Evolutionary conservation across 176 grass and related monocot species (phyloP).

Genomic region (Carex myosuroides): DNA sequence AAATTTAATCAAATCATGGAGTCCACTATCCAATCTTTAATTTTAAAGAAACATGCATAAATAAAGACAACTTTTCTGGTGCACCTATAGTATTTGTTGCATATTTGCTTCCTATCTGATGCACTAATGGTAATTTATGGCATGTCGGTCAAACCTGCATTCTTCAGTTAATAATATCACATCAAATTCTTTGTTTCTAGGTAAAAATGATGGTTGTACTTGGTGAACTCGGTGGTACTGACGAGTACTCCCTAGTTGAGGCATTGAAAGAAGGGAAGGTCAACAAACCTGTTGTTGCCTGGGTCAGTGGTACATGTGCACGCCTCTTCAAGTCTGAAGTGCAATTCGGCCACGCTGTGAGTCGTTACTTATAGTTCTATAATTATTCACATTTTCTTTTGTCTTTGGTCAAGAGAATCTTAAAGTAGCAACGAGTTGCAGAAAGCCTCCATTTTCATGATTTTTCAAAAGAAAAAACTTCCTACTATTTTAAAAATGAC

Average conservation of each 20-base stretch:
- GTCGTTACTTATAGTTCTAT: conserved; percentile 14
- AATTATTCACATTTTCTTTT: not conserved
- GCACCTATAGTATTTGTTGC: not conserved
- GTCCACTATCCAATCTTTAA: not conserved
- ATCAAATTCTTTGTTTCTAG: conserved; percentile 25
- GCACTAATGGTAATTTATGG: not conserved
- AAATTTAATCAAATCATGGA: not conserved
- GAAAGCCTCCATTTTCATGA: not conserved
- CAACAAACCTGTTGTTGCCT: conserved; percentile 95
- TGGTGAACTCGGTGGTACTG: conserved; percentile 88
- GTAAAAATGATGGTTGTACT: conserved; percentile 99
- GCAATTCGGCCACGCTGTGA: conserved; percentile 98
- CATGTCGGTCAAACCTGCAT: not conserved
- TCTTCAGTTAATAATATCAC: not conserved
- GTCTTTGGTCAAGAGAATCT: not conserved
- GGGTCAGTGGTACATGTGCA: conserved; percentile 97
- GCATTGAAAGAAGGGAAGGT: conserved; percentile 95
- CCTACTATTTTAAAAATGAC: no score
- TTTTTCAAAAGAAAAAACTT: not conserved
- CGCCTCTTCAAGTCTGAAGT: conserved; percentile 96
- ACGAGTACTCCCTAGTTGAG: conserved; percentile 95
- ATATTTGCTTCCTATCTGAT: not conserved
- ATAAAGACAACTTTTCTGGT: not conserved
- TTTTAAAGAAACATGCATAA: not conserved
- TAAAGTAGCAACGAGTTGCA: not conserved